Percentiles rank a stretch among this genome's conserved stretches.
Conservation (phyloP, 2,329 filamentous ascomycete genomes). For the Simplicillium sp. region DNA sequence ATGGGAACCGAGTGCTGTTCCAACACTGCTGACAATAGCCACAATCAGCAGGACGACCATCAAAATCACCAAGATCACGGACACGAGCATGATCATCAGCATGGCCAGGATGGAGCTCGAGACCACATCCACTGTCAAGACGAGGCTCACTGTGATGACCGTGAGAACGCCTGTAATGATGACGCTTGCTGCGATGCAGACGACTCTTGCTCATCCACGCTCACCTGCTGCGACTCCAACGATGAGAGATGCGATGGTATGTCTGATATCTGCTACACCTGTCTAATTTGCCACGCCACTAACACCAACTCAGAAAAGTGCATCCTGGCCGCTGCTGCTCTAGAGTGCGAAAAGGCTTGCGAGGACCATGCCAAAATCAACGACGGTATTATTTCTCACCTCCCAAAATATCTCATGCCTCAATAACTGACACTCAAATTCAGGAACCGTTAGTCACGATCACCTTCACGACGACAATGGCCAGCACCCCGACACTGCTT, state of each 20-base stretch:
- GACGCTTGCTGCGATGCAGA: constrained; percentile 11
- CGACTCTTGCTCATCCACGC: constrained; percentile 8
- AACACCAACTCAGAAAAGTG: constrained; percentile 16
- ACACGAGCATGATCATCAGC: constrained; percentile 2
- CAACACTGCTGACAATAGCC: constrained; percentile 2
- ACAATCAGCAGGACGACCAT: background rate
- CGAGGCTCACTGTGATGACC: constrained; percentile 3
- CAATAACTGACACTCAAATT: background rate
- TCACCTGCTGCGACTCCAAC: constrained; percentile 15
- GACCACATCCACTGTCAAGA: constrained; percentile 4
- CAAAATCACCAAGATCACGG: constrained; percentile 1
- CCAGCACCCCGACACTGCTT: constrained; percentile 16
- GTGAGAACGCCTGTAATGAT: constrained; percentile 7
- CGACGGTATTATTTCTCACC: constrained; percentile 12
- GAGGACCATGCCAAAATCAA: constrained; percentile 8
- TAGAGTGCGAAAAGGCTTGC: constrained; percentile 20
- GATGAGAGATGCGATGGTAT: constrained; percentile 17
- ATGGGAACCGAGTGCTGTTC: constrained; percentile 11
- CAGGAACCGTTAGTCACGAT: constrained; percentile 10
- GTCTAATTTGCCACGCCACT: background rate
- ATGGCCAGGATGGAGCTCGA: background rate
- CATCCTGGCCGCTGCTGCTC: constrained; percentile 18
- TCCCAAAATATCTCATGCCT: background rate
- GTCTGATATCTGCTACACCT: background rate
- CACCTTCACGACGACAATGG: constrained; percentile 18